Evolutionary conservation across 2,329 filamentous ascomycete species (phyloP).

Genomic region (Botryotinia calthae): DNA sequence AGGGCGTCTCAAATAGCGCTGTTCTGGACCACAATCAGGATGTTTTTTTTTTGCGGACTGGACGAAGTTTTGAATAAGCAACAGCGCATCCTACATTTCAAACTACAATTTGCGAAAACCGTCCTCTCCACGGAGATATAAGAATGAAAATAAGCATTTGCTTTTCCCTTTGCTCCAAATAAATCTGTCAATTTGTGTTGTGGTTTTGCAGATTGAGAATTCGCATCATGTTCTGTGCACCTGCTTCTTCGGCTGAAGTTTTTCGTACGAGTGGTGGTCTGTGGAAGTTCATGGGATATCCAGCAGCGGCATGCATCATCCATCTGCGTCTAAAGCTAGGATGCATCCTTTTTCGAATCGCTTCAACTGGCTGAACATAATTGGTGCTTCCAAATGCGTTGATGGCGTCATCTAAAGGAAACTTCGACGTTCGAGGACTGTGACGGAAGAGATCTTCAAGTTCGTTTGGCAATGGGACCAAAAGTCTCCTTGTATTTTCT

Average conservation of each 20-base stretch:
- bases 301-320: slow-evolving; percentile 27
- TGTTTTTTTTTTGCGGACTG: no score
- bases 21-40: neutral
- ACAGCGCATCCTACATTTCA: neutral
- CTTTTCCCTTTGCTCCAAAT: neutral
- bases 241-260: slow-evolving; percentile 31
- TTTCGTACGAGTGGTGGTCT: neutral
- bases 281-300: slow-evolving; percentile 24
- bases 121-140: neutral
- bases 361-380: slow-evolving; percentile 35
- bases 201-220: slow-evolving; percentile 39
- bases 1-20: neutral
- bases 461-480: slow-evolving; percentile 30
- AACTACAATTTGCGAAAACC: neutral
- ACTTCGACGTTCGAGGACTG: slow-evolving; percentile 12
- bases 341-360: slow-evolving; percentile 35
- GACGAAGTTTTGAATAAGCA: neutral
- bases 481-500: slow-evolving; percentile 30
- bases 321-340: slow-evolving; percentile 37
- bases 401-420: slow-evolving; percentile 37
- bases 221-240: slow-evolving; percentile 36
- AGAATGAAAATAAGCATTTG: neutral
- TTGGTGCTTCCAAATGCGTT: slow-evolving; percentile 37
- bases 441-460: slow-evolving; percentile 22
- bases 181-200: slow-evolving; percentile 29